Conservation (phyloP, 1,139 yeast genomes). For the Geotrichum siamense region DNA sequence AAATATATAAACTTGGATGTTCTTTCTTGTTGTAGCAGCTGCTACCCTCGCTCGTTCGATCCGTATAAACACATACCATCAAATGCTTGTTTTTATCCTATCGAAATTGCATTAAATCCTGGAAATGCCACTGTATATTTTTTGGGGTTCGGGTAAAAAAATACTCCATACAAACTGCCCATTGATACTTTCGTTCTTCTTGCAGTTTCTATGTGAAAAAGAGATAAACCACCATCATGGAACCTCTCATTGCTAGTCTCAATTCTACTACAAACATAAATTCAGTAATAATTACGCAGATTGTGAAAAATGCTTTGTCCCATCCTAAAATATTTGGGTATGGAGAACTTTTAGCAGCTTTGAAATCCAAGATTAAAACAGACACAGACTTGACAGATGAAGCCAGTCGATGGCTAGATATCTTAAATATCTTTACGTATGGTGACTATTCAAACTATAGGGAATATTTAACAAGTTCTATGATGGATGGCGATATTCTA, state of each 20-base stretch:
- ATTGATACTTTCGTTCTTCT: too few relatives aligned
- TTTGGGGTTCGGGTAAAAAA: too few relatives aligned
- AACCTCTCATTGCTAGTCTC: conserved; percentile 20
- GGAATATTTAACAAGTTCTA: conserved; percentile 4
- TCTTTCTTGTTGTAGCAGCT: conserved; percentile 59
- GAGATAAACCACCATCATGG: conserved; percentile 17
- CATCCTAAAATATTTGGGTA: conserved; percentile 21
- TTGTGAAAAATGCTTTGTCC: conserved; percentile 20
- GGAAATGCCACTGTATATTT: too few relatives aligned
- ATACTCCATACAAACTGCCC: too few relatives aligned
- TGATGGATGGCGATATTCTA: conserved; percentile 15
- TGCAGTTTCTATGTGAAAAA: too few relatives aligned
- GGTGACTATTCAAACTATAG: conserved; percentile 23
- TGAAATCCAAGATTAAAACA: not conserved
- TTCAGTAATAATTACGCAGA: conserved; percentile 19
- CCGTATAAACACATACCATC: conserved; percentile 40
- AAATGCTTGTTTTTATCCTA: too few relatives aligned
- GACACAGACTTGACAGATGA: not conserved
- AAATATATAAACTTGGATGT: too few relatives aligned
- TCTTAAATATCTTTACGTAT: conserved; percentile 23
- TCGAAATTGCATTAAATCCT: too few relatives aligned
- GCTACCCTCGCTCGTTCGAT: conserved; percentile 65
- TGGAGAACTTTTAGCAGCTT: conserved; percentile 20
- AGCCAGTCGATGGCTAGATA: conserved; percentile 16
- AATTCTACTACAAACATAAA: conserved; percentile 16